Evolutionary conservation across 2,329 filamentous ascomycete species (phyloP), one percentile per base, ranked within the genome.

Genomic region (Aspergillus alliaceus): DNA sequence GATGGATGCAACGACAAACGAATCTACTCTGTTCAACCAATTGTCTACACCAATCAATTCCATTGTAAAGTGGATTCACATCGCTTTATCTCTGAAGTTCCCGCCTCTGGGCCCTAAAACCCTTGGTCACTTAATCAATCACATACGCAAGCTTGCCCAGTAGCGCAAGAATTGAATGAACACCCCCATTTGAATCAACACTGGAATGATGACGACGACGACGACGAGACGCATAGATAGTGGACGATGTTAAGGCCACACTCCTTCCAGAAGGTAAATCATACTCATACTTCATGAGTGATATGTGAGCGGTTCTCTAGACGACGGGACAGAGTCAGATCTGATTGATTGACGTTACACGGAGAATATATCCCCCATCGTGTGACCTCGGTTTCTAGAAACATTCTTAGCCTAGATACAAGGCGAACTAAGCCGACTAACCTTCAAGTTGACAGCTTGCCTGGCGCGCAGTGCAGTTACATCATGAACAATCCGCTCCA

Each of bases 311-410:
- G 18, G 6, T 14, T 31, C 12, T 4, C 11, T 20, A 4, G 18
- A 48, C 29, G 6, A 11, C 6, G 12, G n/a, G n/a, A 11, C 25
- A 14, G 18, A 9, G 44, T 18, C 25, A 31, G 44, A 32, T 47
- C 42, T 29, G 18, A 25, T 53, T 25, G 32, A 42, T 34, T 51
- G 48, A 25, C 27, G 27, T 32, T 32, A 24, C 18, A 48, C 51
- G 39, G 39, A 53, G 34, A 39, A 48, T 32, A 42, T 24, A 29
- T 50, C 51, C 51, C 39, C 39, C 27, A 48, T 56, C 27, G 37
- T 39, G 32, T 35, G 48, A 32, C 35, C 27, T 35, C 39, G 32
- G 39, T 42, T 59, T 59, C 58, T 54, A 54, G 58, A 59, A 55
- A 25, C 46, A 54, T 56, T 49, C 27, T 54, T 55, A 54, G 54